Evolutionary conservation across 2,329 filamentous ascomycete species (phyloP), one percentile per base, ranked within the genome.

Genomic region (Diaporthe batatas): DNA sequence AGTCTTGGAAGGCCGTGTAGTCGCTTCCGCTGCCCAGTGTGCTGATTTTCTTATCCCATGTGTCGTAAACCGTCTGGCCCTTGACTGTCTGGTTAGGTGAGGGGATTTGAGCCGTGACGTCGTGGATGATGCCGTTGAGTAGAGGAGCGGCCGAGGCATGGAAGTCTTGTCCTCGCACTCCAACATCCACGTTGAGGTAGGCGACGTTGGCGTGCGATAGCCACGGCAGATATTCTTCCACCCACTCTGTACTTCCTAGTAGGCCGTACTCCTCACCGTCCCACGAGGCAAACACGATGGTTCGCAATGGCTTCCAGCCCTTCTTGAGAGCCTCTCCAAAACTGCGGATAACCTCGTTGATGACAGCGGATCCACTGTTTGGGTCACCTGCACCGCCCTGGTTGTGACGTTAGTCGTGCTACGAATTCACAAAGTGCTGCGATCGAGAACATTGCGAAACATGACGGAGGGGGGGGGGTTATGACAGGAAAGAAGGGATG

Each of bases 161-260:
- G 68, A 78, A n/a, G 80, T 78, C 6, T 88, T 85, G 3, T 89
- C 93, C 73, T 16, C 73, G 47, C 25, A 75, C 73, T 51, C 72
- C 69, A 8, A 94, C 90, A 78, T 96, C 94, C 36, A 96, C 90
- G 77, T 97, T 97, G 69, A 97, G 83, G 77, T 97, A 97, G 0
- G 92, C 90, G 67, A 97, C 88, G 10, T 92, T 90, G 0, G 91
- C 89, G 21, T 89, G 86, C 0, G 87, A 89, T 1, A 97, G 87
- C 93, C 93, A 96, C 0, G 92, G 90, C 1, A 94, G 81, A 73
- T 94, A 91, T 73, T 97, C 94, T 79, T 97, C 94, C 0, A 97
- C 93, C 93, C 93, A 97, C 79, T 97, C 94, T 0, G 93, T 95
- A 4, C 91, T 94, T 1, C 94, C 94, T 10, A 97, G 81, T 0